Conservation (phyloP, 345 rosid genomes). For the Gossypium arboreum region DNA sequence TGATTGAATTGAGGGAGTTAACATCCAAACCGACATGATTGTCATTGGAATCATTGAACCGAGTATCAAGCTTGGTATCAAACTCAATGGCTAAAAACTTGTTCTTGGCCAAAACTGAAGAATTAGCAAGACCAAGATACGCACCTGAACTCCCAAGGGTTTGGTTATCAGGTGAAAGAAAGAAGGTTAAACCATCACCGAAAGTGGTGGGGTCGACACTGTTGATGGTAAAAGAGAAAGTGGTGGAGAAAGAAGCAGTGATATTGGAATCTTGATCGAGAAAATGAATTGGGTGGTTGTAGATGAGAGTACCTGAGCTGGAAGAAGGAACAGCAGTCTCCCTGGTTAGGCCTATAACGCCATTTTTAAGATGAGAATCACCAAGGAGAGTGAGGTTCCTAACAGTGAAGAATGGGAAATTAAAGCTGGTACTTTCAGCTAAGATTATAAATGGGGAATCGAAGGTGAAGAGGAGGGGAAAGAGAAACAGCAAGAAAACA, state of each 20-base stretch:
- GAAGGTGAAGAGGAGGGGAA: conserved; percentile 28
- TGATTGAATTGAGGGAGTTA: conserved; percentile 61
- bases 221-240: conserved; percentile 65
- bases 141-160: conserved; percentile 78
- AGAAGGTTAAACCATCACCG: conserved; percentile 86
- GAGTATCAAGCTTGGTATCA: conserved; percentile 66
- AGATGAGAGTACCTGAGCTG: conserved; percentile 72
- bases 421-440: conserved; percentile 39
- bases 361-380: conserved; percentile 75
- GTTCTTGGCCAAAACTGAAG: conserved; percentile 68
- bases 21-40: conserved; percentile 81
- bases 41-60: conserved; percentile 60
- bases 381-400: conserved; percentile 90
- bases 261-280: conserved; percentile 63
- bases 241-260: conserved; percentile 81
- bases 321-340: conserved; percentile 80
- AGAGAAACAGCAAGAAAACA: conserved; percentile 22
- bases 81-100: conserved; percentile 81
- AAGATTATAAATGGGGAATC: conserved; percentile 10
- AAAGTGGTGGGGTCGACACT: conserved; percentile 54
- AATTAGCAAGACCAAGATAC: conserved; percentile 75
- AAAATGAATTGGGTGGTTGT: conserved; percentile 63
- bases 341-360: conserved; percentile 75
- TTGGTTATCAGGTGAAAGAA: conserved; percentile 69
- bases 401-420: conserved; percentile 55